Conservation (phyloP, 2,329 filamentous ascomycete genomes). For the Monosporascus sp. region DNA sequence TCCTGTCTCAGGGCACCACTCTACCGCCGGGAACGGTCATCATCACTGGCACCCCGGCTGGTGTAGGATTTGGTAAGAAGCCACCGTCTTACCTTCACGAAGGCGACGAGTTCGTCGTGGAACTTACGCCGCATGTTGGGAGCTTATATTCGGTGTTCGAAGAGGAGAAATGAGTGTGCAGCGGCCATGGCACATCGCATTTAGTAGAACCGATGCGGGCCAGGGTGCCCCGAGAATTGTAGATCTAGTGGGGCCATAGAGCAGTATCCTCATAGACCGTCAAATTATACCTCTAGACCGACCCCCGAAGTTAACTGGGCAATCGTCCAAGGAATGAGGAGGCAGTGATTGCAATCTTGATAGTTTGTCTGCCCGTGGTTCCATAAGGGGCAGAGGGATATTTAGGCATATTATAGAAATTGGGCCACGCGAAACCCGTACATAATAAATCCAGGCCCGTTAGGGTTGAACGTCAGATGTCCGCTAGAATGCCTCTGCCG, state of each 20-base stretch:
- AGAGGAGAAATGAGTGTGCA: conserved; percentile 25
- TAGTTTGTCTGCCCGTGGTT: not conserved
- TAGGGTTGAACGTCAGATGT: not conserved
- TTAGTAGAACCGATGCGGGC: not conserved
- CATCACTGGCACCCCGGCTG: conserved; percentile 38
- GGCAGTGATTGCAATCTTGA: not conserved
- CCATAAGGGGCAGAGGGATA: no score
- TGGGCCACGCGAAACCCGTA: not conserved
- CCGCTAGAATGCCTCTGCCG: not conserved
- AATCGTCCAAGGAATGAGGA: not conserved
- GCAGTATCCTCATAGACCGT: not conserved
- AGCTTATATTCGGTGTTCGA: conserved; percentile 34
- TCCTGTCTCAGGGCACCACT: conserved; percentile 38
- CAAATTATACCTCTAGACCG: not conserved
- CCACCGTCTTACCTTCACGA: conserved; percentile 32
- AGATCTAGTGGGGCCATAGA: not conserved
- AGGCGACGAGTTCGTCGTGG: conserved; percentile 37
- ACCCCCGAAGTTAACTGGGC: not conserved
- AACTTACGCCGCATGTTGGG: conserved; percentile 37
- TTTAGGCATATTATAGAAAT: not conserved
- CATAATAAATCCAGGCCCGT: not conserved
- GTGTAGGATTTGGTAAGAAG: conserved; percentile 32
- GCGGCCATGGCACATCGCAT: not conserved
- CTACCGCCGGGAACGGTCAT: conserved; percentile 35
- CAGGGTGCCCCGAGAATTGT: no score